These are phyloP conservation scores for Acorus calamus DNA, from an alignment of 106 monocot genomes.

Conservation along the genomic window DNA sequence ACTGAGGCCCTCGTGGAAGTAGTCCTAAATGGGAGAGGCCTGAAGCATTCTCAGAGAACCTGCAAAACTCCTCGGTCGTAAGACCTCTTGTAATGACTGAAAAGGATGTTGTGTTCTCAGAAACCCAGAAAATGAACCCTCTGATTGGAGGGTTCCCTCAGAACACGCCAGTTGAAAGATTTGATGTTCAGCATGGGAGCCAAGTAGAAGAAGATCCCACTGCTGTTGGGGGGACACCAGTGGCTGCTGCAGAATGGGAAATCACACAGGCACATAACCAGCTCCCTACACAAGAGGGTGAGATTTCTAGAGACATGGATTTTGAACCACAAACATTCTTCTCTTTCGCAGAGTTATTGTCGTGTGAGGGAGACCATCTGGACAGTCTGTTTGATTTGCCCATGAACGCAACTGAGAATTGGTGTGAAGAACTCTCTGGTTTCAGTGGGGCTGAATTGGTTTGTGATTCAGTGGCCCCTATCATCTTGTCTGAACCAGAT, in stretches of 20 bases:
- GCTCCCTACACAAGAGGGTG: constrained; percentile 10
- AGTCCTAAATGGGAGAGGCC: neutral
- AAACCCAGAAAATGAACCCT: neutral
- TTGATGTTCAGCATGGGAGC: neutral
- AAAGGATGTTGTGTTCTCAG: constrained; percentile 2
- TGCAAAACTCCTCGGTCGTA: constrained; percentile 38
- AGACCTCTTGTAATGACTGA: constrained; percentile 18
- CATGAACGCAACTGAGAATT: constrained; percentile 5
- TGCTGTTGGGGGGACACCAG: constrained; percentile 5
- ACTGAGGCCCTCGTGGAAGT: constrained; percentile 1
- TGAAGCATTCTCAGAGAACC: neutral
- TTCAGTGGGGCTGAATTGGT: constrained; percentile 4
- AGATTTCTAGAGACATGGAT: constrained; percentile 23
- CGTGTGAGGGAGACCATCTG: constrained; percentile 29
- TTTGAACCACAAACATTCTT: constrained; percentile 94
- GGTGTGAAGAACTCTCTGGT: neutral
- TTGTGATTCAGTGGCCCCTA: constrained; percentile 4
- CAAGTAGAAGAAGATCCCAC: constrained; percentile 1
- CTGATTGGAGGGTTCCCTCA: neutral
- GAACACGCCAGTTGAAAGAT: constrained; percentile 6
- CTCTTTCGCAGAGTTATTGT: constrained; percentile 68
- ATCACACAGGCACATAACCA: constrained; percentile 8
- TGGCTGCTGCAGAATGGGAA: constrained; percentile 23
- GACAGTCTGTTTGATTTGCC: constrained; percentile 24
- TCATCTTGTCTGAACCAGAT: neutral